Evolutionary conservation across 345 rosid species (phyloP).

Genomic region (Melaleuca alternifolia): DNA sequence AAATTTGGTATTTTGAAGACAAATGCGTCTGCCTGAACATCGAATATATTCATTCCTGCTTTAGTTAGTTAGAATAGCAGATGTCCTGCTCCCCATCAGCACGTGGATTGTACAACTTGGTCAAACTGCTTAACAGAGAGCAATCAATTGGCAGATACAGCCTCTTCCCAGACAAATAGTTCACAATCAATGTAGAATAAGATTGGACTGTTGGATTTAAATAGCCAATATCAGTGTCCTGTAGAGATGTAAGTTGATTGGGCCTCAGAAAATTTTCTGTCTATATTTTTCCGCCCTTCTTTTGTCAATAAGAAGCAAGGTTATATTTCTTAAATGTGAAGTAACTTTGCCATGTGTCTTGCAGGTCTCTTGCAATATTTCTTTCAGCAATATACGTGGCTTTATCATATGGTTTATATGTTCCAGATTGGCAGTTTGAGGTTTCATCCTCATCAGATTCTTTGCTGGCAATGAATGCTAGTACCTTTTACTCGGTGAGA

Average conservation of each 20-base stretch:
- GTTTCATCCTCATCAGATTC: background rate
- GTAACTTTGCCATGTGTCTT: background rate
- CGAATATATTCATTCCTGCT: background rate
- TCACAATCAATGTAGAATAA: background rate
- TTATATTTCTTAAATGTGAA: background rate
- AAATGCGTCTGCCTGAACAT: background rate
- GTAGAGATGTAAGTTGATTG: background rate
- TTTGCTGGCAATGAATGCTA: slow-evolving; percentile 2
- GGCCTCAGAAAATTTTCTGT: background rate
- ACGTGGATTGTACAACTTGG: background rate
- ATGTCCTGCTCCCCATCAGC: background rate
- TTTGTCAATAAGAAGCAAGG: background rate
- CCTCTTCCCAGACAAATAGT: background rate
- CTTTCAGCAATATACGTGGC: slow-evolving; percentile 22
- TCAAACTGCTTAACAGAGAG: background rate
- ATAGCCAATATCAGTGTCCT: background rate
- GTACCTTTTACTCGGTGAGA: slow-evolving; percentile 13
- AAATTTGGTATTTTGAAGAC: background rate
- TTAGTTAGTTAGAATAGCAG: background rate
- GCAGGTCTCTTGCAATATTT: slow-evolving; percentile 20
- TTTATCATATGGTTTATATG: slow-evolving; percentile 28
- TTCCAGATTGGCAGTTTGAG: slow-evolving; percentile 37
- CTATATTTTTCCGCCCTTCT: background rate
- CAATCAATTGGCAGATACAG: background rate
- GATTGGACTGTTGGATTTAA: background rate